Evolutionary conservation across 1,139 yeast species (phyloP).

Genomic region (Protomyces macrosporus): DNA sequence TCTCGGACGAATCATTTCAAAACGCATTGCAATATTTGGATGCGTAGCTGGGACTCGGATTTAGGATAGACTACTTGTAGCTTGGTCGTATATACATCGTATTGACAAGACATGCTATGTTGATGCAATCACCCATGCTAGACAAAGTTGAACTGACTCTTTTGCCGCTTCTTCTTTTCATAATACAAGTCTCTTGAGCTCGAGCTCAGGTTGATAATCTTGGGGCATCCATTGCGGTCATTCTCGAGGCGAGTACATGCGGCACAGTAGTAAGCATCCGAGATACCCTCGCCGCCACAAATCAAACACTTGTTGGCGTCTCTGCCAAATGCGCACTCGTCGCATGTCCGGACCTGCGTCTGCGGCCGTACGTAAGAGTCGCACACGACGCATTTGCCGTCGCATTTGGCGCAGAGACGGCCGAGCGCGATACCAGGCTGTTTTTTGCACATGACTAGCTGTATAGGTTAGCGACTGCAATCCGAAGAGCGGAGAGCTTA

Average conservation of each 20-base stretch:
- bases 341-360: constrained; percentile 69
- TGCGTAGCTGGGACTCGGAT: neutral
- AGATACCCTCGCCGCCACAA: constrained; percentile 53
- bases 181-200: constrained; percentile 63
- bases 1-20: neutral
- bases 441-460: constrained; percentile 70
- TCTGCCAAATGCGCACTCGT: constrained; percentile 76
- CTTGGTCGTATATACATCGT: too few species aligned
- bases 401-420: constrained; percentile 72
- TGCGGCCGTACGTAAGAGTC: constrained; percentile 80
- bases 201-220: constrained; percentile 73
- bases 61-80: too few species aligned
- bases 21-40: neutral
- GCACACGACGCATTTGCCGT: constrained; percentile 87
- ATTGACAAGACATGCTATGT: too few species aligned
- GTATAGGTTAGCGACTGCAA: neutral
- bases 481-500: neutral
- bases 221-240: constrained; percentile 91
- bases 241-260: constrained; percentile 79
- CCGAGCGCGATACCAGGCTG: constrained; percentile 76
- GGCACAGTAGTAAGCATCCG: constrained; percentile 73
- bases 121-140: neutral
- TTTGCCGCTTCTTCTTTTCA: constrained; percentile 46
- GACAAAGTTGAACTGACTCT: constrained; percentile 14
- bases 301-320: constrained; percentile 61